Conservation (phyloP, 169 alveolate species). For the Plasmodium malariae region DNA sequence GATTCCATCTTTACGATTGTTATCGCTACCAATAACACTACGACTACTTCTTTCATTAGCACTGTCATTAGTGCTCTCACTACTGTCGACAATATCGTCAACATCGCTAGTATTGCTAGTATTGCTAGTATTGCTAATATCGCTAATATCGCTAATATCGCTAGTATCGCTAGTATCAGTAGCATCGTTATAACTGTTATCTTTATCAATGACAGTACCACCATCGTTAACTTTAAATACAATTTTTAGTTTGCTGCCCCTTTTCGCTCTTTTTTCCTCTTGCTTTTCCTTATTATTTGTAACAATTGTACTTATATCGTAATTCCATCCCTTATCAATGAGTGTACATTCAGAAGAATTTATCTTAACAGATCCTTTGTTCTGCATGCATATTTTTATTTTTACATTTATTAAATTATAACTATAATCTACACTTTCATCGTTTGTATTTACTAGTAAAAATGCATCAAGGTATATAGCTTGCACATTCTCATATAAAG, state of each 20-base stretch:
- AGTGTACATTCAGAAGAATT: slow-evolving; percentile 26
- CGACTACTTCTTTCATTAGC: neutral
- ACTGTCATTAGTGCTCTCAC: neutral
- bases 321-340: slow-evolving; percentile 23
- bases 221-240: neutral
- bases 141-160: neutral
- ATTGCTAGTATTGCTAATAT: neutral
- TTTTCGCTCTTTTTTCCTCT: neutral
- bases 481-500: slow-evolving; percentile 7
- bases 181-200: neutral
- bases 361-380: neutral
- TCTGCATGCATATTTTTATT: slow-evolving; percentile 1
- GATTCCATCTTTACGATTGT: neutral
- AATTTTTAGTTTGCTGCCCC: neutral
- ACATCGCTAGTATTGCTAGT: neutral
- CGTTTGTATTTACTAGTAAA: slow-evolving; percentile 20
- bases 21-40: too few species aligned
- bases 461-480: slow-evolving; percentile 25
- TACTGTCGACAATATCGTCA: neutral
- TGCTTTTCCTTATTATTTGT: neutral
- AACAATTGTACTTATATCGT: neutral
- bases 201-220: neutral
- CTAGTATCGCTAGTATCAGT: neutral
- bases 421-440: slow-evolving; percentile 14
- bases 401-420: slow-evolving; percentile 28